These are phyloP conservation scores for Myotisia sp. DNA, from an alignment of 2,329 filamentous ascomycete species.

Conservation along the genomic window DNA sequence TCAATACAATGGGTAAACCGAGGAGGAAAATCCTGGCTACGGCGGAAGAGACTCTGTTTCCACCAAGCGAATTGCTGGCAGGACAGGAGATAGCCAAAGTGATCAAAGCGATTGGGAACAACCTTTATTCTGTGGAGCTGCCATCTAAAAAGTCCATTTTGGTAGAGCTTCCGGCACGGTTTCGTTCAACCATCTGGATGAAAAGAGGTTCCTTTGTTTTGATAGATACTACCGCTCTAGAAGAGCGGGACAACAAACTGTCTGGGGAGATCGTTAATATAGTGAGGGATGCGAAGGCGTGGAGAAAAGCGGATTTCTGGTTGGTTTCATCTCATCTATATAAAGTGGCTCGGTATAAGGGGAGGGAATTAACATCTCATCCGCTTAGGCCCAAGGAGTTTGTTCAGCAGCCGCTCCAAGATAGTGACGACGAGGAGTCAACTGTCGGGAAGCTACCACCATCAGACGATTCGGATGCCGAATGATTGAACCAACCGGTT, in stretches of 20 bases:
- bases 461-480: conserved; percentile 45
- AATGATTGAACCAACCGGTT: conserved; percentile 5
- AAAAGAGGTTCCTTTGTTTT: conserved; percentile 78
- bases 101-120: conserved; percentile 73
- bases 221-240: conserved; percentile 54
- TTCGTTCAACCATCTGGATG: conserved; percentile 89
- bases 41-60: conserved; percentile 53
- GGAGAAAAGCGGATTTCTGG: conserved; percentile 86
- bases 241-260: conserved; percentile 59
- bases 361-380: conserved; percentile 6
- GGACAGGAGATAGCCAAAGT: conserved; percentile 58
- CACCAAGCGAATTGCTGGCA: conserved; percentile 41
- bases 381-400: conserved; percentile 67
- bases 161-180: conserved; percentile 68
- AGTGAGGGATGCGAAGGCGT: conserved; percentile 77
- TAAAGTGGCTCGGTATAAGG: neutral
- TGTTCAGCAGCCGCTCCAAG: conserved; percentile 49
- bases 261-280: conserved; percentile 85
- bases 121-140: conserved; percentile 65
- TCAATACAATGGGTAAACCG: conserved; percentile 48
- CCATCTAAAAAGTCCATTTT: conserved; percentile 52
- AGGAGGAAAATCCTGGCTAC: conserved; percentile 67
- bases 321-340: conserved; percentile 33
- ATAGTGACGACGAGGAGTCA: conserved; percentile 64
- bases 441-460: conserved; percentile 75